Evolutionary conservation across 2,329 filamentous ascomycete species (phyloP), one percentile per base, ranked within the genome.

Genomic region (Monilinia fructigena): DNA sequence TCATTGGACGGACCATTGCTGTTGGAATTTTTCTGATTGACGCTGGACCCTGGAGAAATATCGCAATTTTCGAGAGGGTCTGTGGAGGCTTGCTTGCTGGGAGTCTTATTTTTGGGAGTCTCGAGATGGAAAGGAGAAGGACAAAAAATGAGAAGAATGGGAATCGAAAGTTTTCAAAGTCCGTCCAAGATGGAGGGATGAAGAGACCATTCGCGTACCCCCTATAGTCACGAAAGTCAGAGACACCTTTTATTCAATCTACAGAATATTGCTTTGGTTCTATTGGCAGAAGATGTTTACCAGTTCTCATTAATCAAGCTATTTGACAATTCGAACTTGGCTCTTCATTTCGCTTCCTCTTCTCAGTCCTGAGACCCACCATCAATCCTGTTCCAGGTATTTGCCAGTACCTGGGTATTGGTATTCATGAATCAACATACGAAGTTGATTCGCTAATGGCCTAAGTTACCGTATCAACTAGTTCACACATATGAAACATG

Each of bases 101-200:
- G 7, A 65, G 54, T 45, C 47, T 63, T 40, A 7, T 63, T 31
- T 63, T 31, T 63, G 61, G 61, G 61, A 55, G 12, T 31, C 38
- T 23, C 40, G 26, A 20, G 4, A 18, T 45, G 16, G 3, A 1
- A 28, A 56, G 14, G 6, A 4, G 5, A n/a, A 56, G n/a, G 12
- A 18, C 2, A 56, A 26, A 42, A 1, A 42, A 10, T 40, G 7
- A 42, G 14, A 23, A 11, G 1, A 55, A 16, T 2, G 31, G 20
- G 20, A n/a, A 20, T 8, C 12, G 28, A 55, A 35, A 35, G 1
- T 18, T 52, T 28, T 8, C 2, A 26, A 52, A 31, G 16, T 31
- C 14, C 3, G 18, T 18, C 5, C 16, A 14, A 2, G 1, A n/a
- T 31, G n/a, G 53, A 1, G 18, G 31, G 20, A 54, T 20, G 20